Conservation (phyloP, 1,284 basidiomycete species). For the Leccinum huronense region DNA sequence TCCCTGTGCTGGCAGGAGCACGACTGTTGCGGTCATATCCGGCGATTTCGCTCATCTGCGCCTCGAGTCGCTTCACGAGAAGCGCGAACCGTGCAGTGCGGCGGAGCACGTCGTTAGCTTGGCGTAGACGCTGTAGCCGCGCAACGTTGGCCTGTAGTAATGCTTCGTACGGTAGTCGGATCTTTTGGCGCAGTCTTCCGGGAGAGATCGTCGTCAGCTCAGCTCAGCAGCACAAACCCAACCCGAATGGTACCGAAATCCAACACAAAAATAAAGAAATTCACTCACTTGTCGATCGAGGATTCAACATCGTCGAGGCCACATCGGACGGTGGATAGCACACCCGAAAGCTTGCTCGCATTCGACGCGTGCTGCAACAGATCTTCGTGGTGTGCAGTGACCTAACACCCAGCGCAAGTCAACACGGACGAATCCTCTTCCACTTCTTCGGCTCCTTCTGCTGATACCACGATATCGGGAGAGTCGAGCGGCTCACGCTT, state of each 20-base stretch:
- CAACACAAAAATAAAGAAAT: no score
- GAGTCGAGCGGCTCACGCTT: no score
- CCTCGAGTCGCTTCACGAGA: conserved; percentile 74
- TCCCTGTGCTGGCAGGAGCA: conserved; percentile 29
- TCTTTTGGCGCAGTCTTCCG: conserved; percentile 74
- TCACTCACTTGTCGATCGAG: conserved; percentile 66
- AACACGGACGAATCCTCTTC: conserved; percentile 15
- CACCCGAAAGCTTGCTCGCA: conserved; percentile 59
- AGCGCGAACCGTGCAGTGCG: conserved; percentile 81
- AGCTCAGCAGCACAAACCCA: neutral
- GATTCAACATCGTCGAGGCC: conserved; percentile 55
- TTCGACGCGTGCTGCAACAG: conserved; percentile 49
- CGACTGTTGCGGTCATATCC: conserved; percentile 18
- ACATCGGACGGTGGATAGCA: conserved; percentile 50
- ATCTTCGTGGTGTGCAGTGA: conserved; percentile 71
- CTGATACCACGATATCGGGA: conserved; percentile 7
- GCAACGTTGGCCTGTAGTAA: conserved; percentile 53
- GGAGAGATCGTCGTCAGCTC: conserved; percentile 4
- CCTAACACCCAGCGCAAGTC: conserved; percentile 37
- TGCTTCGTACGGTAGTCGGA: conserved; percentile 72
- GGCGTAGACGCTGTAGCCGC: conserved; percentile 73
- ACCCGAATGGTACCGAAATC: neutral
- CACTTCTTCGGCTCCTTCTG: conserved; percentile 16
- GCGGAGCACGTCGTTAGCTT: conserved; percentile 79
- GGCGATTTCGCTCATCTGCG: conserved; percentile 72